Evolutionary conservation across 331 rosid genomes (phyloP).

Genomic region (Acacia concinna): DNA sequence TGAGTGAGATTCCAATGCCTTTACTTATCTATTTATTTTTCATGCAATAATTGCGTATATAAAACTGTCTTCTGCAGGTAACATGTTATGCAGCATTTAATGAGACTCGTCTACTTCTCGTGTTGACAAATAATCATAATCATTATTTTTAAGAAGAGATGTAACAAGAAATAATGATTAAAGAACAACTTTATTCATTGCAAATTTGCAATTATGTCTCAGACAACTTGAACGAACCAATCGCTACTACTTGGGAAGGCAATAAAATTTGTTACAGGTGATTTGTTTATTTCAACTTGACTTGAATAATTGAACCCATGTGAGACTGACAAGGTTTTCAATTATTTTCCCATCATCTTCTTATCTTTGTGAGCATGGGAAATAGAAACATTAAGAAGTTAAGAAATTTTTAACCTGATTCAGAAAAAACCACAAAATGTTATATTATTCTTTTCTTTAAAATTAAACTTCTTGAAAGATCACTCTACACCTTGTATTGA

Average conservation of each 20-base stretch:
- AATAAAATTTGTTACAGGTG: background rate
- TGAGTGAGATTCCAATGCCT: background rate
- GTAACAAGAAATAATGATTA: background rate
- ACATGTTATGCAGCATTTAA: background rate
- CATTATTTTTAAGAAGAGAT: slow-evolving; percentile 5
- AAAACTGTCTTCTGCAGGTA: background rate
- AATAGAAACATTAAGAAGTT: background rate
- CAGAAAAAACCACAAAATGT: background rate
- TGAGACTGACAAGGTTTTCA: slow-evolving; percentile 3
- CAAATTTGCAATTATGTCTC: background rate
- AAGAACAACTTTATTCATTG: background rate
- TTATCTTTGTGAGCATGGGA: background rate
- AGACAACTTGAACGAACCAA: background rate
- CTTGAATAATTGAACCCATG: slow-evolving; percentile 21
- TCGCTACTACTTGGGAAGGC: background rate
- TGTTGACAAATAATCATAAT: background rate
- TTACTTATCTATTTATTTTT: background rate
- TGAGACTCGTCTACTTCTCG: background rate
- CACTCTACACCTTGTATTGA: background rate
- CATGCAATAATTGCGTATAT: background rate
- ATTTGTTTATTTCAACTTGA: background rate
- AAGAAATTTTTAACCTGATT: background rate
- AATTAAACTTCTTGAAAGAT: background rate
- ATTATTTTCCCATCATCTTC: background rate
- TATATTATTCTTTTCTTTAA: background rate